Percentiles rank a stretch among this genome's conserved stretches.
phyloP scores from a whole-genome alignment of 345 rosid genomes.

The Streptanthus diversifolius region DNA sequence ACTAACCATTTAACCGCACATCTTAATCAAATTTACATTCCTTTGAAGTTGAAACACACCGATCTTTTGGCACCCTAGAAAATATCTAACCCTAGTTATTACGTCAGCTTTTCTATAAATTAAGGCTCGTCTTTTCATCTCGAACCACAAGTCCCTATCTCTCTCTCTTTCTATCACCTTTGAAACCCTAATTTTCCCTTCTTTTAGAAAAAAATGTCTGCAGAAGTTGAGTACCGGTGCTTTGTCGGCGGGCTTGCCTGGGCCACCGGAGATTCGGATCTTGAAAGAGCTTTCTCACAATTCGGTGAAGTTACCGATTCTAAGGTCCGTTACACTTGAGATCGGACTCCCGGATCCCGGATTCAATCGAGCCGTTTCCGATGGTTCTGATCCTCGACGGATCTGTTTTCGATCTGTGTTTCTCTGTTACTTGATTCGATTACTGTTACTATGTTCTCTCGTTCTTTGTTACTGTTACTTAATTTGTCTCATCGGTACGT shows the following conservation, averaged over 20 bases:
- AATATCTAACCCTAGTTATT: conserved; percentile 21
- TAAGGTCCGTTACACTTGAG: conserved; percentile 80
- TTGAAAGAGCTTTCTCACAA: conserved; percentile 51
- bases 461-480: conserved; percentile 67
- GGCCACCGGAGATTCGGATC: conserved; percentile 67
- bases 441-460: conserved; percentile 58
- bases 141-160: conserved; percentile 10
- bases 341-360: conserved; percentile 36
- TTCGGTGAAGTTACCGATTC: conserved; percentile 81
- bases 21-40: conserved; percentile 21
- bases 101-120: conserved; percentile 25
- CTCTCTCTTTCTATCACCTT: neutral
- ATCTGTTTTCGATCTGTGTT: conserved; percentile 41
- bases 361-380: conserved; percentile 22
- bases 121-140: conserved; percentile 4
- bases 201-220: conserved; percentile 30
- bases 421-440: conserved; percentile 45
- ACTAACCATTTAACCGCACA: conserved; percentile 12
- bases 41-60: neutral
- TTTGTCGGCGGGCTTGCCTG: conserved; percentile 96
- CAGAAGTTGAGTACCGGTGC: conserved; percentile 74
- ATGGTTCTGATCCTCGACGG: conserved; percentile 35
- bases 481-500: conserved; percentile 74
- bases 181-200: neutral
- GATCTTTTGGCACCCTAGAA: neutral